Evolutionary conservation across 352 stramenopile species (phyloP).

Genomic region (Phytopythium aichiense): DNA sequence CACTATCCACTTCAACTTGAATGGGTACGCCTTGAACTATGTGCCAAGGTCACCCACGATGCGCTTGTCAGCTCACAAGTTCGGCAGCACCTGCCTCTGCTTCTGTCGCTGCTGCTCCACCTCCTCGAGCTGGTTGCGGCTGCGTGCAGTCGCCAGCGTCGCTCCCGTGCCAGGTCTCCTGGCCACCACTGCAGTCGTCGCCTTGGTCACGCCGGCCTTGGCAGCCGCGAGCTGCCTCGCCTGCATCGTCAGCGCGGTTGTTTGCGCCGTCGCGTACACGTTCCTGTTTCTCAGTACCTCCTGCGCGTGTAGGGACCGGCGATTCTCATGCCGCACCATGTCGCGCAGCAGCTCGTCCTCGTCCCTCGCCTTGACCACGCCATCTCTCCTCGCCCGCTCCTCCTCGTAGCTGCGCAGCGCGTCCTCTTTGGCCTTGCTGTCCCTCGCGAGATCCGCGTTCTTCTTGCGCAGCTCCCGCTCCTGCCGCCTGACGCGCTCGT

Average conservation of each 20-base stretch:
- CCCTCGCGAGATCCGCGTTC: slow-evolving; percentile 6
- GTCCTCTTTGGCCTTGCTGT: slow-evolving; percentile 23
- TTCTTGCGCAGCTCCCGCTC: slow-evolving; percentile 38
- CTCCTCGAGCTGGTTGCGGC: slow-evolving; percentile 1
- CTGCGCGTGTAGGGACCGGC: slow-evolving; percentile 49
- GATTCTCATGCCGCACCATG: slow-evolving; percentile 61
- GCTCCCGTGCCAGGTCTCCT: background rate
- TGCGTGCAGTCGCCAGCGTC: background rate
- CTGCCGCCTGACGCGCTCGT: slow-evolving; percentile 37
- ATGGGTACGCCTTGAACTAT: no score
- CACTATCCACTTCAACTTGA: background rate
- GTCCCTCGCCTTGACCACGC: slow-evolving; percentile 29
- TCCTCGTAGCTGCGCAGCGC: slow-evolving; percentile 15
- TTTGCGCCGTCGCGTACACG: slow-evolving; percentile 57
- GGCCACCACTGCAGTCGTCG: background rate
- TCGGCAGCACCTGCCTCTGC: slow-evolving; percentile 1
- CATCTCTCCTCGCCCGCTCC: slow-evolving; percentile 31
- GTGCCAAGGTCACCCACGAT: no score
- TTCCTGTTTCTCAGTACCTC: slow-evolving; percentile 61
- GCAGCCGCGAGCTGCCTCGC: slow-evolving; percentile 16
- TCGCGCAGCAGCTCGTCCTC: slow-evolving; percentile 57
- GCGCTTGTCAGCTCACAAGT: no score
- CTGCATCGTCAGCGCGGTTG: slow-evolving; percentile 26
- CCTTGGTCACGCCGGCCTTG: background rate
- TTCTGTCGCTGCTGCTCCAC: background rate